These are phyloP conservation scores for Saitozyma sp. DNA, from an alignment of 768 basidiomycete species.

Conservation along the genomic window DNA sequence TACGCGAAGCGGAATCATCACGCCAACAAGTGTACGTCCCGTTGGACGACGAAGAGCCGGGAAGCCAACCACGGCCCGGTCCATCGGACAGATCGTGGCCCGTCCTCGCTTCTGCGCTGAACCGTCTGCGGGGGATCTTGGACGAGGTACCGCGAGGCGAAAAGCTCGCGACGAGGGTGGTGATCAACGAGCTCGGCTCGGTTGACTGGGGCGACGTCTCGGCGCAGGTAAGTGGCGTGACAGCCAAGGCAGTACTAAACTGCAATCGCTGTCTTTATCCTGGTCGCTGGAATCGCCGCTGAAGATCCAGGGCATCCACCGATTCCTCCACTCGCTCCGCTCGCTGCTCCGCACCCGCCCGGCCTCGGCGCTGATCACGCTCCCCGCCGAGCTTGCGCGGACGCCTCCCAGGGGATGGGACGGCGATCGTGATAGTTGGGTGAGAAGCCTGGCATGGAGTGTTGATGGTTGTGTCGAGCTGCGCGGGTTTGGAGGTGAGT, in stretches of 20 bases:
- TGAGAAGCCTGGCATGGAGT: constrained; percentile 74
- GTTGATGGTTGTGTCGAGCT: constrained; percentile 74
- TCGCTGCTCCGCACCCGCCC: constrained; percentile 48
- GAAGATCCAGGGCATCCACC: constrained; percentile 57
- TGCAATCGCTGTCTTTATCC: no score
- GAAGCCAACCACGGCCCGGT: background rate
- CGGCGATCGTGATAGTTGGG: constrained; percentile 61
- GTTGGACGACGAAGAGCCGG: background rate
- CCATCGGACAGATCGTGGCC: constrained; percentile 2
- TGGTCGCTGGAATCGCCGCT: background rate
- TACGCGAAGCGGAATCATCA: constrained; percentile 23
- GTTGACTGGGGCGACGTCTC: constrained; percentile 46
- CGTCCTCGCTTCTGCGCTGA: constrained; percentile 9
- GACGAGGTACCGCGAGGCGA: constrained; percentile 10
- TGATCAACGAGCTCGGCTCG: constrained; percentile 50
- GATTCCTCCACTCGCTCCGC: constrained; percentile 71
- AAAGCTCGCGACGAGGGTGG: constrained; percentile 37
- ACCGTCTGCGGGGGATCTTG: constrained; percentile 11
- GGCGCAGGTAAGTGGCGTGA: constrained; percentile 26
- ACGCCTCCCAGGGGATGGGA: constrained; percentile 16
- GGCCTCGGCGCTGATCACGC: constrained; percentile 67
- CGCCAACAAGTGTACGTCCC: constrained; percentile 24
- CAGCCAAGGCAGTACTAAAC: background rate
- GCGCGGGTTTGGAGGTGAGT: constrained; percentile 73
- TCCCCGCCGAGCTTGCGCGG: constrained; percentile 63